These are phyloP conservation scores for Zopfochytrium polystomum DNA, from an alignment of 371 early-diverging fungal species.

Conservation along the genomic window DNA sequence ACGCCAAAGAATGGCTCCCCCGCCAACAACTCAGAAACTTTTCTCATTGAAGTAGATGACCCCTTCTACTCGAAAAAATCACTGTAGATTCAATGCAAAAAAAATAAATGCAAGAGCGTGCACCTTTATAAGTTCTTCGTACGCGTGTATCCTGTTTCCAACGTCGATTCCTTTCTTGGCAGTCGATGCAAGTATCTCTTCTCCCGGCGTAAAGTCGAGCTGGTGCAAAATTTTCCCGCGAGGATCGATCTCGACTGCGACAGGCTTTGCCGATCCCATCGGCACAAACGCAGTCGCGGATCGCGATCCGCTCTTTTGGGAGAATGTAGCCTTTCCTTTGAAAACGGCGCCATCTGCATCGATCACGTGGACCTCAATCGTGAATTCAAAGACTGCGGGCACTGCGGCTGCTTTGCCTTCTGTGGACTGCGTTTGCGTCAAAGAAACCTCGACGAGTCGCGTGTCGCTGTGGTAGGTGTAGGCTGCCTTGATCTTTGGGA, in stretches of 20 bases:
- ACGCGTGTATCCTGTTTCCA: constrained; percentile 42
- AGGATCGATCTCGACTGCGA: constrained; percentile 53
- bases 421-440: constrained; percentile 61
- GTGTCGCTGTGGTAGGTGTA: constrained; percentile 34
- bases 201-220: constrained; percentile 50
- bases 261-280: constrained; percentile 31
- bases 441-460: constrained; percentile 31
- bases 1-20: constrained; percentile 53
- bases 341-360: constrained; percentile 41
- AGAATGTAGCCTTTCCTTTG: constrained; percentile 31
- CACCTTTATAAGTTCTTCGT: constrained; percentile 41
- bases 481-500: constrained; percentile 50
- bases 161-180: constrained; percentile 36
- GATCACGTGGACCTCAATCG: constrained; percentile 49
- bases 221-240: constrained; percentile 43
- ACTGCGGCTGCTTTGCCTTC: constrained; percentile 37
- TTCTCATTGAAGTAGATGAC: constrained; percentile 39
- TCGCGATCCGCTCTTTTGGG: constrained; percentile 14
- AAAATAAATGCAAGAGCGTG: not conserved
- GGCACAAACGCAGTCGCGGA: constrained; percentile 21
- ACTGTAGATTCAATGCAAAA: constrained; percentile 44
- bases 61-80: constrained; percentile 49
- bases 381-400: constrained; percentile 49
- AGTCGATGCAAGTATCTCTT: constrained; percentile 46
- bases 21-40: constrained; percentile 32